Base-by-base conservation (phyloP, 495 filamentous ascomycete species). In the Penicillium silybi region DNA sequence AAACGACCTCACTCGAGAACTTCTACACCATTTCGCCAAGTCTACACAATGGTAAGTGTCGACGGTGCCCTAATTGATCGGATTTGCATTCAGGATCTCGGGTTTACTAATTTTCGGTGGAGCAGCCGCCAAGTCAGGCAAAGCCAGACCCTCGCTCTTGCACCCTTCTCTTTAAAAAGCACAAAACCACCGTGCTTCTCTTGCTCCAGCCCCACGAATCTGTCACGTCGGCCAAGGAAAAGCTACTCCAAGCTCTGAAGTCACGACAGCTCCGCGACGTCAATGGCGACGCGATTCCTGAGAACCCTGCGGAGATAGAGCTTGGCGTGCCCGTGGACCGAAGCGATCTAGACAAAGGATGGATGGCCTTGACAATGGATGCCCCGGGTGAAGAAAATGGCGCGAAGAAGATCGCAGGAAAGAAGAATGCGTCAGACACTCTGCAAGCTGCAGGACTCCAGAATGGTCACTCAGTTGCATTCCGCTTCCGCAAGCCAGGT, bases 131-230 rank as follows among this genome's bases (percentile, higher is more conserved):
- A 6, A 57, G 49, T 52, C 54, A 68, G 63, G 49, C 63, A 20
- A 66, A 66, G 16, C 32, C 57, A 38, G 66, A 74, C 48, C 57
- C 73, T 15, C 47, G 63, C 16, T 74, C 81, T 25, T 74, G 81
- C 69, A 90, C 88, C 10, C 66, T 96, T 34, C 80, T 86, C 22
- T 82, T 95, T 67, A 96, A 95, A 59, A 76, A 87, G 68, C 83
- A 87, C 67, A 86, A 82, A 50, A 85, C 83, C 49, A 95, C 88
- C 22, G 74, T 95, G 58, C 77, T 92, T 59, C 74, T 96, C 25
- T 82, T 88, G 56, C 76, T 85, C 25, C 77, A 81, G 34, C 73
- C 84, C 3, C 72, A 80, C 39, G 76, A 83, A 54, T 62, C 82
- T 23, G 83, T 95, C 59, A 52, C 66, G 17, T 66, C 73, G 2